phyloP scores from a whole-genome alignment of 306 rosid species.

The Vicia faba region DNA sequence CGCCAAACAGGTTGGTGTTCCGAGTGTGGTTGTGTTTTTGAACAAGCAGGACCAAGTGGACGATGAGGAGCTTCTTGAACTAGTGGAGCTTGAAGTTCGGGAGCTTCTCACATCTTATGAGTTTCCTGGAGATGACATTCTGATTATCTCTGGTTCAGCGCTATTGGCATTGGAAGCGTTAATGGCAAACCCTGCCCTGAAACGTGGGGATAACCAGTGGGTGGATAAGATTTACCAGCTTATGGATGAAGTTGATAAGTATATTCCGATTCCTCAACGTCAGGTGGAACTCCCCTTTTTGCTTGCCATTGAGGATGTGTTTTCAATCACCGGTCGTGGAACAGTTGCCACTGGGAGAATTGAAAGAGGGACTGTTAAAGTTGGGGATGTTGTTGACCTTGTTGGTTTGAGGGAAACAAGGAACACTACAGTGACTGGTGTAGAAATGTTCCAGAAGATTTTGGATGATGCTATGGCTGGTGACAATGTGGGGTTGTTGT shows the following conservation, averaged over 20 bases:
- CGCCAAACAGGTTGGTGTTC: slow-evolving; percentile 88
- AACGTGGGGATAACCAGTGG: slow-evolving; percentile 76
- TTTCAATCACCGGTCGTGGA: slow-evolving; percentile 85
- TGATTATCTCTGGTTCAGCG: slow-evolving; percentile 77
- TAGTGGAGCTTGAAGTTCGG: slow-evolving; percentile 82
- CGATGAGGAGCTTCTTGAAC: slow-evolving; percentile 76
- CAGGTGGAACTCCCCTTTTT: slow-evolving; percentile 79
- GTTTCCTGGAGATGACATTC: slow-evolving; percentile 86
- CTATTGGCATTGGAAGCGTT: slow-evolving; percentile 76
- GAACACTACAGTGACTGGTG: slow-evolving; percentile 76
- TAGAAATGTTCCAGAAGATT: slow-evolving; percentile 89
- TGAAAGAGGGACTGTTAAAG: slow-evolving; percentile 66
- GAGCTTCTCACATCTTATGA: slow-evolving; percentile 77
- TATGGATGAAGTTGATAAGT: slow-evolving; percentile 72
- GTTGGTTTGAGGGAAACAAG: slow-evolving; percentile 77
- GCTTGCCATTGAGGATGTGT: slow-evolving; percentile 80
- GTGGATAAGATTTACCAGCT: slow-evolving; percentile 78
- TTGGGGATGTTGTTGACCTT: slow-evolving; percentile 67
- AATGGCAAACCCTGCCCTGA: slow-evolving; percentile 60
- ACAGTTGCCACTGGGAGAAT: slow-evolving; percentile 88
- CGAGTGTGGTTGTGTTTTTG: slow-evolving; percentile 77
- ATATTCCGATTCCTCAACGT: slow-evolving; percentile 83
- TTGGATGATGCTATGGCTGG: slow-evolving; percentile 89
- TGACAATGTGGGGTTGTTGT: slow-evolving; percentile 77
- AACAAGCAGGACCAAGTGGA: slow-evolving; percentile 89